A percentile compares a stretch with the other conserved stretches of the same genome.
phyloP scores from a whole-genome alignment of 73 alveolate genomes.

The Uronychia setigera region DNA sequence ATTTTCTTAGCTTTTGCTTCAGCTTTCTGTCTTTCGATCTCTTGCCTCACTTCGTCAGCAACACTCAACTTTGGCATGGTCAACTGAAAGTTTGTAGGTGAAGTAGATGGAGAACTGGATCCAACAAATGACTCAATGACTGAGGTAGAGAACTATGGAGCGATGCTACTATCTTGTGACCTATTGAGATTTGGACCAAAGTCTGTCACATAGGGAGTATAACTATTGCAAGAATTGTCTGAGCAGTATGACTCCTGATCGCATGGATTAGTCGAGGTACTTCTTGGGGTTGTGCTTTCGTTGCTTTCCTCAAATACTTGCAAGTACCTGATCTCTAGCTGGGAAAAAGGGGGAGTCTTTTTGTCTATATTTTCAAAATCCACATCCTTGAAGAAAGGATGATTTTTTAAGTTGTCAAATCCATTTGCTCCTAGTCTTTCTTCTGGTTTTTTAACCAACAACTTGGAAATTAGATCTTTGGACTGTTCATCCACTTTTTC shows the following conservation, averaged over 20 bases:
- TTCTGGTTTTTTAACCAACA: constrained; percentile 58
- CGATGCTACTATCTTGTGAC: no score
- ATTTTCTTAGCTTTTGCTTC: background rate
- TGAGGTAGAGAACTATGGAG: no score
- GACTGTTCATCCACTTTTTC: constrained; percentile 53
- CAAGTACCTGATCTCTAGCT: background rate
- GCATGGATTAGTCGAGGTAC: background rate
- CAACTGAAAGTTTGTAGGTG: no score
- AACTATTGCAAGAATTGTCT: background rate
- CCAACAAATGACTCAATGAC: no score
- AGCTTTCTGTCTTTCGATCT: background rate
- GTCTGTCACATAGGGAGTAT: background rate
- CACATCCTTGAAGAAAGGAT: constrained; percentile 70
- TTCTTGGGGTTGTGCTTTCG: background rate
- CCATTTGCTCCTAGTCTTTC: constrained; percentile 78
- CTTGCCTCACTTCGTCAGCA: background rate
- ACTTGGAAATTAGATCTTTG: constrained; percentile 68
- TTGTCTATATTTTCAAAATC: constrained; percentile 30
- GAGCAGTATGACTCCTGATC: background rate
- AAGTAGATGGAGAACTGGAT: no score
- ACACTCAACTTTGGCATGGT: background rate
- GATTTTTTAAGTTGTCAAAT: constrained; percentile 56
- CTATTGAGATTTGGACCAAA: background rate
- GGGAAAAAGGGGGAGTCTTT: background rate
- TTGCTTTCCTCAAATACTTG: background rate